phyloP scores from a whole-genome alignment of 2,329 filamentous ascomycete species.

The Pseudogymnoascus sp. region DNA sequence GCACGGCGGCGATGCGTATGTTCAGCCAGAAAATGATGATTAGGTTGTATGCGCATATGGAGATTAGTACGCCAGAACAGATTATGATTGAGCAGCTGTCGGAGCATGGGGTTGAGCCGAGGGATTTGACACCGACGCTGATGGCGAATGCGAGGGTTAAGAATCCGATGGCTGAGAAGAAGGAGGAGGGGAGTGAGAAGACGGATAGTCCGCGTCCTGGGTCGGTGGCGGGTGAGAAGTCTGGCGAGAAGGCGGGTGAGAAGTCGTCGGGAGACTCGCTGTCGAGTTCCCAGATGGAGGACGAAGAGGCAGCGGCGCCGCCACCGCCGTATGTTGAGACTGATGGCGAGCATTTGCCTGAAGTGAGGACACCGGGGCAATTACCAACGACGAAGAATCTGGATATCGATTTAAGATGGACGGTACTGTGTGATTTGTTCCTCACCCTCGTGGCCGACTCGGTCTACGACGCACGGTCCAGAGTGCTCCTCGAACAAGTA shows the following conservation, averaged over 20 bases:
- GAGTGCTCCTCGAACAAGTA: conserved; percentile 75
- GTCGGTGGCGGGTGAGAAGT: neutral
- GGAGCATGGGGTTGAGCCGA: conserved; percentile 80
- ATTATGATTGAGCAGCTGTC: conserved; percentile 98
- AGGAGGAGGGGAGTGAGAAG: conserved; percentile 20
- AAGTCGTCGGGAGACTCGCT: conserved; percentile 5
- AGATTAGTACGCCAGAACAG: conserved; percentile 84
- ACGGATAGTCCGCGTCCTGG: conserved; percentile 27
- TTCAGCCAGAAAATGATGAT: conserved; percentile 99
- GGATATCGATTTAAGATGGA: conserved; percentile 95
- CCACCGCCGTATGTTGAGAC: conserved; percentile 57
- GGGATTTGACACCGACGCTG: conserved; percentile 74
- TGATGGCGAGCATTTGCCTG: conserved; percentile 63
- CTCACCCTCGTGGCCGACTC: conserved; percentile 95
- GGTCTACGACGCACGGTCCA: conserved; percentile 81
- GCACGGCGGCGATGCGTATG: conserved; percentile 78
- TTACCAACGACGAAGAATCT: conserved; percentile 75
- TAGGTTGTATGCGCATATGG: conserved; percentile 90
- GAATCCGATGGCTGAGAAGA: conserved; percentile 69
- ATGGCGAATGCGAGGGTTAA: conserved; percentile 90
- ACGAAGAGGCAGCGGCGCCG: conserved; percentile 43
- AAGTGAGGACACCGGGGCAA: conserved; percentile 75
- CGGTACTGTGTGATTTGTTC: conserved; percentile 91
- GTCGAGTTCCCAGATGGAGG: conserved; percentile 17
- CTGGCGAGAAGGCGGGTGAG: too few species aligned